Evolutionary conservation across 2,329 filamentous ascomycete genomes (phyloP).

Genomic region (Bipolaris bicolor): DNA sequence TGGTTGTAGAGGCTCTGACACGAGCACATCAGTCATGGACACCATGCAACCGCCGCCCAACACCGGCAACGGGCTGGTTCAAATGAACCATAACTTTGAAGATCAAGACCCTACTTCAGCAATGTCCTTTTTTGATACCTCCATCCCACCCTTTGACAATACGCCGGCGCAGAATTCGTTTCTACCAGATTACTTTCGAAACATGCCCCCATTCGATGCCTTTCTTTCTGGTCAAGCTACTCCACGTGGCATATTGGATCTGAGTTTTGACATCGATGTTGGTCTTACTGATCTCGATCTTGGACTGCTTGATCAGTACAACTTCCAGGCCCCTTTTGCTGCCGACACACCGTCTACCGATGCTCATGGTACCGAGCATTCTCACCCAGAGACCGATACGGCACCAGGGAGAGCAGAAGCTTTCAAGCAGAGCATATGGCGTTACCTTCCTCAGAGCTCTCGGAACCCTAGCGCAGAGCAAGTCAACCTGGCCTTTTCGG

Average conservation of each 20-base stretch:
- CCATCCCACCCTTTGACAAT: slow-evolving; percentile 21
- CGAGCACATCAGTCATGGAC: slow-evolving; percentile 1
- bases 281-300: slow-evolving; percentile 55
- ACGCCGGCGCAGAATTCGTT: slow-evolving; percentile 26
- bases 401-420: slow-evolving; percentile 36
- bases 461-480: slow-evolving; percentile 39
- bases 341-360: slow-evolving; percentile 35
- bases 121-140: slow-evolving; percentile 24
- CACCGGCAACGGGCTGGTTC: slow-evolving; percentile 2
- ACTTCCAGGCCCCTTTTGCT: slow-evolving; percentile 53
- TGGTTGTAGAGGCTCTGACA: background rate
- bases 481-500: slow-evolving; percentile 49
- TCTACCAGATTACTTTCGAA: slow-evolving; percentile 39
- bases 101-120: slow-evolving; percentile 5
- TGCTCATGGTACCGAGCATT: slow-evolving; percentile 23
- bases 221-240: slow-evolving; percentile 49
- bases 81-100: slow-evolving; percentile 16
- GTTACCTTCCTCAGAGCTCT: slow-evolving; percentile 49
- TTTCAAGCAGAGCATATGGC: slow-evolving; percentile 55
- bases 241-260: slow-evolving; percentile 54
- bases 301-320: slow-evolving; percentile 54
- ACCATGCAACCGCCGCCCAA: slow-evolving; percentile 15
- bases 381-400: slow-evolving; percentile 25
- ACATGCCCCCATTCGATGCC: slow-evolving; percentile 38
- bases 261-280: slow-evolving; percentile 54